Evolutionary conservation across 352 stramenopile species (phyloP), one percentile per base, ranked within the genome.

Genomic region (Globisporangium spinosum): DNA sequence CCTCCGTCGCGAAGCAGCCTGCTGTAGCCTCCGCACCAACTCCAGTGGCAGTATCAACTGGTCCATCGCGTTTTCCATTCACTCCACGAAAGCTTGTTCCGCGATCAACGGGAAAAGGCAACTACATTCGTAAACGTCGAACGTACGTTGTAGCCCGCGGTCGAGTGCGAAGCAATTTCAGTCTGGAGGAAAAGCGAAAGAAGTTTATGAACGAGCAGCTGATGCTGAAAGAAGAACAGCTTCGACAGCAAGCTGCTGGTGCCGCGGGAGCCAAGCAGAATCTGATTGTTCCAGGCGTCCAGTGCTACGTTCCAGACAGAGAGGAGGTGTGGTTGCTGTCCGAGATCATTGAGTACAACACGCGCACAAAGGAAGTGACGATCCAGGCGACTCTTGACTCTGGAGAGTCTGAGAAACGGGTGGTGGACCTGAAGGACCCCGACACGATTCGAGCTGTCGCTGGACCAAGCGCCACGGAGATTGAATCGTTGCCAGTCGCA

Each of bases 221-320:
- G 2, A 55, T 81, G 40, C 70, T 93, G 53, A 96, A 96, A 66
- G 85, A 94, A 59, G 87, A 94, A 58, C 84, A 94, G 62, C 73
- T 82, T 23, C 80, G 83, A 27, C 82, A 81, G 2, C 76, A 91
- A 49, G 79, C 78, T 49, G 77, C 73, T 13, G 89, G 85, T 23
- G 82, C 83, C 7, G 76, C 73, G 27, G 83, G 27, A 12, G 73
- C 84, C 61, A 95, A 91, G 65, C 84, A 92, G 45, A 95, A 95
- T 67, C 72, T 94, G 59, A 95, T 94, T 70, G 89, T 95, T 2
- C 85, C 83, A 1, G 89, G 89, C n/a, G 86, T 95, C 22, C 87
- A 95, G 68, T 96, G 89, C 77, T 96, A 94, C 72, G 87, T 96
- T 49, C 89, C 89, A 17, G 89, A 96, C 71, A 89, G 92, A 58